Evolutionary conservation across 495 filamentous ascomycete species (phyloP), one percentile per base, ranked within the genome.

Genomic region (Trichoderma orchidacearum): DNA sequence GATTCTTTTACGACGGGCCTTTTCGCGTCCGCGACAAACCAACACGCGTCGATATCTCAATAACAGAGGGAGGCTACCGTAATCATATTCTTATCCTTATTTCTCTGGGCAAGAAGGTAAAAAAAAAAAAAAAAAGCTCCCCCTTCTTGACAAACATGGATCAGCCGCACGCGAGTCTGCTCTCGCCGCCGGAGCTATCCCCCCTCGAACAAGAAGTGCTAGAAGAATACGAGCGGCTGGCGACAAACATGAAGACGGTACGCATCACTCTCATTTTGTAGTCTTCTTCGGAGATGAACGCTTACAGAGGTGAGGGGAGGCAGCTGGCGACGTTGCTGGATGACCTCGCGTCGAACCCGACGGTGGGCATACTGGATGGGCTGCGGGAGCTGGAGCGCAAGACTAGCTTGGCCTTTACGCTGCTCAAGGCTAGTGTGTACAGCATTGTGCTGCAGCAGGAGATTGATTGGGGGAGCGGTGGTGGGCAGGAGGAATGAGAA

Each of bases 381-480:
- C 71, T 98, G 59, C 75, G 93, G 50, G 80, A 87, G 31, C 77
- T 98, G 53, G 93, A 98, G 73, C 78, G 93, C 60, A 96, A 97
- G 78, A 96, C 90, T 25, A 87, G 87, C 48, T 75, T 94, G 35
- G 93, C 96, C 30, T 95, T 92, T 70, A 98, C 93, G 58, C 66
- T 96, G 66, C 76, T 98, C 65, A 97, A 98, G 75, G 92, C 93
- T 30, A 96, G 92, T 70, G 93, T 97, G 52, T 97, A 97, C 69
- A 93, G 86, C 67, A 96, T 98, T 75, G 90, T 98, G 61, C 68
- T 98, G 74, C 90, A 97, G 78, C 90, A 96, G 76, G 86, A 96
- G 80, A 93, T 94, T 56, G 82, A 77, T 59, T 76, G 73, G 64
- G 81, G 84, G 56, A 82, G 84, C 65, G 53, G 53, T 25, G 53